phyloP scores from a whole-genome alignment of 2,329 filamentous ascomycete species.

The Metarhizium robertsii region DNA sequence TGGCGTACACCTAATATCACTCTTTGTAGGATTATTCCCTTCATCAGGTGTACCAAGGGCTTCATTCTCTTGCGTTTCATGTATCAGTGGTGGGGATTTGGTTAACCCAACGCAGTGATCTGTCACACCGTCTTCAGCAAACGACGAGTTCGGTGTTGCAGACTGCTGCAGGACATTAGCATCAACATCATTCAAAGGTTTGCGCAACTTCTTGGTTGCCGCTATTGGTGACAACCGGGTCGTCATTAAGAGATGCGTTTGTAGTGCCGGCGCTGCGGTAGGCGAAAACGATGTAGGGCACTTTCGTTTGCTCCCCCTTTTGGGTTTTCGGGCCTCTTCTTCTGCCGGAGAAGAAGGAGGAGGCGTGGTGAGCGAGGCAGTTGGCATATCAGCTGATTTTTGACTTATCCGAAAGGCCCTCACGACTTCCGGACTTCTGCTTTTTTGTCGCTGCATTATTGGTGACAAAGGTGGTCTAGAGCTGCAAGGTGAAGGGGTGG shows the following conservation, averaged over 20 bases:
- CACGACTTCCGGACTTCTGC: background rate
- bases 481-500: constrained; percentile 22
- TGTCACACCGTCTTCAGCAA: background rate
- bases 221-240: background rate
- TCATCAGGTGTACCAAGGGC: background rate
- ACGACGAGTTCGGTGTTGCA: background rate
- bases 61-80: background rate
- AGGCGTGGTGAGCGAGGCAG: constrained; percentile 6
- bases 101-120: background rate
- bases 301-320: constrained; percentile 6
- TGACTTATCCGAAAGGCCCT: background rate
- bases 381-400: background rate
- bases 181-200: constrained; percentile 14
- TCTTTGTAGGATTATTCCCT: background rate
- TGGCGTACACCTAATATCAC: background rate
- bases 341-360: constrained; percentile 7
- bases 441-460: background rate
- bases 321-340: background rate
- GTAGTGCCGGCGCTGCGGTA: constrained; percentile 7
- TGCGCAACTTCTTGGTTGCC: constrained; percentile 5
- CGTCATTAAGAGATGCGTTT: constrained; percentile 6
- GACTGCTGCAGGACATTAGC: constrained; percentile 12
- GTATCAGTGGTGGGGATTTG: background rate
- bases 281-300: background rate
- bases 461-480: constrained; percentile 1